Percentiles rank a stretch among this genome's conserved stretches.
Conservation (phyloP, 2,329 filamentous ascomycete species). For the Penicillium occitanis region DNA sequence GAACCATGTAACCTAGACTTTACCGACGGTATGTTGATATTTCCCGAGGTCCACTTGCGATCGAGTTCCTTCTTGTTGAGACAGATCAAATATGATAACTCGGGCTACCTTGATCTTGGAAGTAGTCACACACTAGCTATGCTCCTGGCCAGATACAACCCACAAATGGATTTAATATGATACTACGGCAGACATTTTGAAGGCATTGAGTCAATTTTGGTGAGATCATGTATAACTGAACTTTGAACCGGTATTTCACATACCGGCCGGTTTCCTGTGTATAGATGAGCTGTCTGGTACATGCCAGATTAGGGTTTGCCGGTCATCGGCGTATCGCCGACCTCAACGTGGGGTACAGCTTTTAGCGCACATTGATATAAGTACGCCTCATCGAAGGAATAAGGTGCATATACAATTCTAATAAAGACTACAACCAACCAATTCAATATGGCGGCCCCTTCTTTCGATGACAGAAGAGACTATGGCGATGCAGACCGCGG, state of each 20-base stretch:
- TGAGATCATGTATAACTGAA: neutral
- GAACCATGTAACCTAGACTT: neutral
- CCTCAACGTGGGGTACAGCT: neutral
- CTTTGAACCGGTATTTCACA: neutral
- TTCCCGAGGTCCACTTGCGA: neutral
- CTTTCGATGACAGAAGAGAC: neutral
- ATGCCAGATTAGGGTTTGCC: neutral
- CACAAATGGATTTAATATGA: too few species aligned
- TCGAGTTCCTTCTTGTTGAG: neutral
- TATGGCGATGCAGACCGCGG: neutral
- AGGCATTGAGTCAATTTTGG: neutral
- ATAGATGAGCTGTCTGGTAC: neutral
- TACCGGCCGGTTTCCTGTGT: neutral
- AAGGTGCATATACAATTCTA: neutral
- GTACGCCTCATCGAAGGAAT: neutral
- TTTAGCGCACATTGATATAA: neutral
- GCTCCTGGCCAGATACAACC: neutral
- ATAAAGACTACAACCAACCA: neutral
- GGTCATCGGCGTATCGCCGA: neutral
- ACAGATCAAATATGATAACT: neutral
- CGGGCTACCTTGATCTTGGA: neutral
- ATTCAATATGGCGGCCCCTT: neutral
- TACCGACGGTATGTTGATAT: neutral
- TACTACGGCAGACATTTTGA: neutral
- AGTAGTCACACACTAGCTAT: neutral